A percentile compares a stretch with the other conserved stretches of the same genome.
These are phyloP conservation scores for Eucalyptus curtisii DNA, from an alignment of 345 rosid genomes.

Conservation along the genomic window DNA sequence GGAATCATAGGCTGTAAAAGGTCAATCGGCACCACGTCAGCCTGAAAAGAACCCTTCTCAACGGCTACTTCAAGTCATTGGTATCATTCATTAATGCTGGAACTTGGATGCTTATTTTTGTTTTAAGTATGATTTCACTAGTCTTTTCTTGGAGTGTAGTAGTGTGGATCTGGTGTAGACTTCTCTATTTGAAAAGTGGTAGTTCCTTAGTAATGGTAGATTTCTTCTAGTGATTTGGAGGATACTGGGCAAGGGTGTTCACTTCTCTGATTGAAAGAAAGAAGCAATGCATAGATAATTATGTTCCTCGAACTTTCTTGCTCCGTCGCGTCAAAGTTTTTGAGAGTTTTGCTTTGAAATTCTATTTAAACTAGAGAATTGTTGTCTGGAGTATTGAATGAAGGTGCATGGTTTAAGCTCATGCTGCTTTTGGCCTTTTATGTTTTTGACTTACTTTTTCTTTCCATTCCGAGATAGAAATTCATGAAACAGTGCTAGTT, in stretches of 20 bases:
- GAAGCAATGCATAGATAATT: neutral
- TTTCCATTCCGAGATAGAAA: neutral
- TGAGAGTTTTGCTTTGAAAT: neutral
- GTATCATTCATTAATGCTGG: conserved; percentile 24
- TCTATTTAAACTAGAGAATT: neutral
- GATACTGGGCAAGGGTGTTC: neutral
- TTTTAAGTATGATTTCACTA: neutral
- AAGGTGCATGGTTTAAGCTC: neutral
- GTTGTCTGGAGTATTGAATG: neutral
- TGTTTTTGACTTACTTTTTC: neutral
- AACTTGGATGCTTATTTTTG: neutral
- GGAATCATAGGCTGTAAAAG: conserved; percentile 43
- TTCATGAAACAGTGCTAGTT: neutral
- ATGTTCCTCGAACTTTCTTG: neutral
- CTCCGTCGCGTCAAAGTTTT: neutral
- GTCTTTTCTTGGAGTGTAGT: neutral
- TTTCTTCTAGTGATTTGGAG: neutral
- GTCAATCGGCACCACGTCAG: conserved; percentile 47
- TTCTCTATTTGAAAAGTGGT: neutral
- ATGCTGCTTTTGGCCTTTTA: neutral
- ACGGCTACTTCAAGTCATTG: conserved; percentile 81
- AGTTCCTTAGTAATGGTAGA: neutral
- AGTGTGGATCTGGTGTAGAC: neutral
- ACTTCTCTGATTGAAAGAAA: neutral
- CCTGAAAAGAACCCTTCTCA: conserved; percentile 49